Evolutionary conservation across 2,329 filamentous ascomycete genomes (phyloP).

Genomic region (Pseudogymnoascus sp.): DNA sequence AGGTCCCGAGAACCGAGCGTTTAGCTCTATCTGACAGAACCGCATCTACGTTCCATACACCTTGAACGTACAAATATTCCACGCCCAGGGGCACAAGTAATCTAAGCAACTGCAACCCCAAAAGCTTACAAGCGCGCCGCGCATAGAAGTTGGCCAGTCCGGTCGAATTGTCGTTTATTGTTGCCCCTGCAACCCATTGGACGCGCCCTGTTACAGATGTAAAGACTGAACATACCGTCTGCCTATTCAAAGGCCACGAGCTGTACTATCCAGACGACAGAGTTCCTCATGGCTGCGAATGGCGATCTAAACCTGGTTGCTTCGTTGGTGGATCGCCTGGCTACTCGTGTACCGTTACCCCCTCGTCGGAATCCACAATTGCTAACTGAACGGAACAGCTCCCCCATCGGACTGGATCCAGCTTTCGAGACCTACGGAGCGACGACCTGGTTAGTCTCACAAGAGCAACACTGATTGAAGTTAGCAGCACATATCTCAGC

Average conservation of each 20-base stretch:
- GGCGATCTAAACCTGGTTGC: slow-evolving; percentile 52
- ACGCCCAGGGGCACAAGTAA: background rate
- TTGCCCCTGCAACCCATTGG: background rate
- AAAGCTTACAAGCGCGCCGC: background rate
- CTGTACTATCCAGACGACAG: background rate
- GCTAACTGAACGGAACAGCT: slow-evolving; percentile 36
- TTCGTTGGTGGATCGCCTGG: slow-evolving; percentile 55
- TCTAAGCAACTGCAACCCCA: background rate
- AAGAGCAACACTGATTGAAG: slow-evolving; percentile 52
- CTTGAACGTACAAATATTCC: slow-evolving; percentile 7
- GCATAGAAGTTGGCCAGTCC: background rate
- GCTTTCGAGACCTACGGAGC: slow-evolving; percentile 47
- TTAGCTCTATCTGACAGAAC: background rate
- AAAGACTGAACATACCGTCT: slow-evolving; percentile 6
- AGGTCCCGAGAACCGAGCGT: slow-evolving; percentile 5
- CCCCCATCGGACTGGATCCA: slow-evolving; percentile 55
- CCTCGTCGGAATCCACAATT: slow-evolving; percentile 9
- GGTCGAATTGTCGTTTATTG: background rate
- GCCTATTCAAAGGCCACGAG: slow-evolving; percentile 2
- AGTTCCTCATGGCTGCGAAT: slow-evolving; percentile 40
- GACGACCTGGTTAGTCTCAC: slow-evolving; percentile 57
- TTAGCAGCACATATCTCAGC: slow-evolving; percentile 47
- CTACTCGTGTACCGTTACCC: slow-evolving; percentile 45
- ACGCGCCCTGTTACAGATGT: slow-evolving; percentile 2
- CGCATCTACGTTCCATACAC: background rate